These are phyloP conservation scores for Panicum hallii DNA, from an alignment of 202 grass and related monocot genomes.

Conservation along the genomic window DNA sequence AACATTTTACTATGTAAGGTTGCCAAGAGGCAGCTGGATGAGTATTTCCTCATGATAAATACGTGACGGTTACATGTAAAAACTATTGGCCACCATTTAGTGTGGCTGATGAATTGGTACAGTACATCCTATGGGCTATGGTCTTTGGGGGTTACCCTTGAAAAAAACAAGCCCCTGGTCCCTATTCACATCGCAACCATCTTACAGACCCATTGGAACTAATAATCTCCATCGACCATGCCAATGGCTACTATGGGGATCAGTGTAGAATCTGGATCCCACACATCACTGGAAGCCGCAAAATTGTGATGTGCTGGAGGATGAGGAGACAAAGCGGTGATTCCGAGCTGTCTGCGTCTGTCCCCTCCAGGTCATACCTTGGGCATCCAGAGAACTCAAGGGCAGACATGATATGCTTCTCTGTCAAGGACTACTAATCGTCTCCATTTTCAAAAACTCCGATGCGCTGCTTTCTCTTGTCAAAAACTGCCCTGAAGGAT, in stretches of 20 bases:
- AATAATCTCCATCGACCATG: background rate
- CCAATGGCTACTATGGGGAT: background rate
- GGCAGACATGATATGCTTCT: background rate
- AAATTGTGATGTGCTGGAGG: constrained; percentile 3
- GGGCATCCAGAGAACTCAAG: background rate
- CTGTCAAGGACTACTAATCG: constrained; percentile 31
- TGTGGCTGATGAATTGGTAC: background rate
- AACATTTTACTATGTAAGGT: background rate
- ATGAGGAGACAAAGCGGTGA: background rate
- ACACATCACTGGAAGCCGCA: background rate
- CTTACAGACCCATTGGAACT: background rate
- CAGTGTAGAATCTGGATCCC: background rate
- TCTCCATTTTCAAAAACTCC: constrained; percentile 51
- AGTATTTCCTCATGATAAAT: background rate
- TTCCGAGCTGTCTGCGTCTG: constrained; percentile 14
- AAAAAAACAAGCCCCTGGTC: background rate
- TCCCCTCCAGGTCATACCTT: background rate
- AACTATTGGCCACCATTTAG: background rate
- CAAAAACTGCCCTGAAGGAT: constrained; percentile 84
- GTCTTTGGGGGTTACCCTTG: background rate
- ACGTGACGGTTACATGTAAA: background rate
- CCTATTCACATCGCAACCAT: background rate
- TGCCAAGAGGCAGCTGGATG: background rate
- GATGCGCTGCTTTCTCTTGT: constrained; percentile 63
- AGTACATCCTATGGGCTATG: background rate